Conservation (phyloP, 2,329 filamentous ascomycete species). For the Pseudogymnoascus sp. region DNA sequence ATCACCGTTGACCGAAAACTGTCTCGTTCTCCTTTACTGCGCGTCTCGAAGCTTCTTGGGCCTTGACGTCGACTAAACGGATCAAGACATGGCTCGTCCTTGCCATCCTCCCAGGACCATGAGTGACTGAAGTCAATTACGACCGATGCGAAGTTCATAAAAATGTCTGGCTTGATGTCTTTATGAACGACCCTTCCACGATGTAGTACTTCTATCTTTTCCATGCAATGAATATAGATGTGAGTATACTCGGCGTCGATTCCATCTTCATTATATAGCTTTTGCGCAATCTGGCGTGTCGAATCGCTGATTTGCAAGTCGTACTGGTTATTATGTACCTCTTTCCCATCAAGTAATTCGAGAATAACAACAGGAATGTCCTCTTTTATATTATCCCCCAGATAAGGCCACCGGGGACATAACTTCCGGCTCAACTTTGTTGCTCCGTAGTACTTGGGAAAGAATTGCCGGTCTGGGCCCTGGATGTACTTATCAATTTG, state of each 20-base stretch:
- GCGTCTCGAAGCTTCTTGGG: background rate
- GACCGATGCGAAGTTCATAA: background rate
- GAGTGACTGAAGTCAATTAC: background rate
- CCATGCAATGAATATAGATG: background rate
- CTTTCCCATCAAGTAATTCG: background rate
- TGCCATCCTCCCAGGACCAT: background rate
- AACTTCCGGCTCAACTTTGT: background rate
- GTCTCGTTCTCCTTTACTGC: background rate
- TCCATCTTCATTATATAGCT: background rate
- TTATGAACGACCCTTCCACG: background rate
- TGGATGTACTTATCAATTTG: background rate
- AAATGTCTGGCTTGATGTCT: background rate
- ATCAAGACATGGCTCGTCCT: background rate
- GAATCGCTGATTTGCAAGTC: background rate
- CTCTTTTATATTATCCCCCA: background rate
- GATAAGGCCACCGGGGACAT: background rate
- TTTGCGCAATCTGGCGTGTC: background rate
- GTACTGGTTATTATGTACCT: background rate
- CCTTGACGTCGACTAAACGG: background rate
- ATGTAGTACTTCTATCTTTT: background rate
- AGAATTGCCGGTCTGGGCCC: background rate
- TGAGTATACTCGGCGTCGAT: background rate
- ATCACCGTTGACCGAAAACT: background rate
- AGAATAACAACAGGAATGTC: background rate
- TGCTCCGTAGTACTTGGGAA: background rate